Percentiles rank a stretch among this genome's conserved stretches.
These are phyloP conservation scores for Cladophialophora carrionii DNA, from an alignment of 2,329 filamentous ascomycete genomes.

Conservation along the genomic window DNA sequence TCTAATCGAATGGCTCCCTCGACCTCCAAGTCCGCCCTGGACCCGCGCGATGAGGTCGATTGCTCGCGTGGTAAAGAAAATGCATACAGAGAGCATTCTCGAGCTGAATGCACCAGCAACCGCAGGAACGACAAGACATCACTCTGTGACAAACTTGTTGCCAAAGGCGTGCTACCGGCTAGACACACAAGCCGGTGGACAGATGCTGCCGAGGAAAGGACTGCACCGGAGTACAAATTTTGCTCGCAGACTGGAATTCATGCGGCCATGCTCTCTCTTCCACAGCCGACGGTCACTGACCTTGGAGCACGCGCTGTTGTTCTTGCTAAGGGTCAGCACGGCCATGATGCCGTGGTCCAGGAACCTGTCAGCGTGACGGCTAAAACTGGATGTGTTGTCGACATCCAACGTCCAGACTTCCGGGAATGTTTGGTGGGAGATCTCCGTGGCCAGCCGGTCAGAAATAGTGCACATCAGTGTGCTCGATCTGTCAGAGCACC, in stretches of 20 bases:
- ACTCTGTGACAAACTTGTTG: slow-evolving; percentile 15
- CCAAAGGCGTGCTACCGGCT: slow-evolving; percentile 6
- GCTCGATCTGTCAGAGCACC: background rate
- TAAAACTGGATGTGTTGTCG: background rate
- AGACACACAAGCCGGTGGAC: slow-evolving; percentile 9
- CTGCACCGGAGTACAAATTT: background rate
- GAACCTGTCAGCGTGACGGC: background rate
- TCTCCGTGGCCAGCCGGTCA: background rate
- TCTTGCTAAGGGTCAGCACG: background rate
- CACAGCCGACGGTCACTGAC: background rate
- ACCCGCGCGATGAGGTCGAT: background rate
- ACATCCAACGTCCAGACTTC: background rate
- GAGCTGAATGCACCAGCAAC: background rate
- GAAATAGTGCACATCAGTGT: background rate
- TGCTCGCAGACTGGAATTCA: background rate
- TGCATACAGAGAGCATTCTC: background rate
- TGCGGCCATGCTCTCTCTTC: background rate
- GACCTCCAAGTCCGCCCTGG: background rate
- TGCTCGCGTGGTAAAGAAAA: background rate
- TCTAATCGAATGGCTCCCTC: background rate
- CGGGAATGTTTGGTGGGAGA: background rate
- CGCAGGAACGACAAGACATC: background rate
- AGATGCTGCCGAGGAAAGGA: background rate
- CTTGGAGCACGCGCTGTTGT: background rate
- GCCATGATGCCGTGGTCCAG: background rate